These are phyloP conservation scores for Ceratocystis variospora DNA, from an alignment of 2,329 filamentous ascomycete species.

Conservation along the genomic window DNA sequence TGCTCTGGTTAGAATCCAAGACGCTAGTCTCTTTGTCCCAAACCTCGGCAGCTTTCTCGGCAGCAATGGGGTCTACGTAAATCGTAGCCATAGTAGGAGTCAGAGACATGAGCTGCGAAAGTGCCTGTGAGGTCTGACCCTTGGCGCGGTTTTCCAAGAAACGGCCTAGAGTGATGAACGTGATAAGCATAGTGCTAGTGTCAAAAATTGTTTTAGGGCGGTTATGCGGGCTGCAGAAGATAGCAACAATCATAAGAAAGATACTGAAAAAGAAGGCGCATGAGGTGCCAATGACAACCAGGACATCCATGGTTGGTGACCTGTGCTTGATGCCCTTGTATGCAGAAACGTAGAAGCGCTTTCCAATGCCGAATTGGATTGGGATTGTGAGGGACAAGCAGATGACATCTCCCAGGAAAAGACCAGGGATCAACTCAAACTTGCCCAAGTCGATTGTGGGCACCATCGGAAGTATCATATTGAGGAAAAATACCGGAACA, in stretches of 20 bases:
- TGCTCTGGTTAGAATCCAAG: constrained; percentile 25
- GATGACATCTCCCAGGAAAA: constrained; percentile 78
- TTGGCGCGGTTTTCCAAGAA: constrained; percentile 92
- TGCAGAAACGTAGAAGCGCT: constrained; percentile 85
- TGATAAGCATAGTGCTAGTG: constrained; percentile 96
- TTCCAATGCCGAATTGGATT: constrained; percentile 91
- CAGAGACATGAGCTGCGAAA: constrained; percentile 88
- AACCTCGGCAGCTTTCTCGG: constrained; percentile 72
- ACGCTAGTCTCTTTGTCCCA: constrained; percentile 44
- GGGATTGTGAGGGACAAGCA: constrained; percentile 78
- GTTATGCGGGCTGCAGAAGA: constrained; percentile 60
- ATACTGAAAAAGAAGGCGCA: constrained; percentile 94
- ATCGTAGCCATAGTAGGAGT: constrained; percentile 95
- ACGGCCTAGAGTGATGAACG: constrained; percentile 80
- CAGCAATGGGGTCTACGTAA: constrained; percentile 85
- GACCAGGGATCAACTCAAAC: constrained; percentile 51
- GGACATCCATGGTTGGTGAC: constrained; percentile 93
- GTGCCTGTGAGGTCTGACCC: constrained; percentile 85
- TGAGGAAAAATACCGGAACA: constrained; percentile 77
- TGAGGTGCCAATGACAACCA: constrained; percentile 86
- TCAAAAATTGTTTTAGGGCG: constrained; percentile 87
- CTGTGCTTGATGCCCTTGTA: constrained; percentile 83
- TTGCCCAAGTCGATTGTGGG: constrained; percentile 64
- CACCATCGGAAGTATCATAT: constrained; percentile 90
- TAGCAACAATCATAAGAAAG: constrained; percentile 70